Percentiles rank a stretch among this genome's conserved stretches.
Evolutionary conservation across 768 basidiomycete genomes (phyloP).

Genomic region (Russula sp.): DNA sequence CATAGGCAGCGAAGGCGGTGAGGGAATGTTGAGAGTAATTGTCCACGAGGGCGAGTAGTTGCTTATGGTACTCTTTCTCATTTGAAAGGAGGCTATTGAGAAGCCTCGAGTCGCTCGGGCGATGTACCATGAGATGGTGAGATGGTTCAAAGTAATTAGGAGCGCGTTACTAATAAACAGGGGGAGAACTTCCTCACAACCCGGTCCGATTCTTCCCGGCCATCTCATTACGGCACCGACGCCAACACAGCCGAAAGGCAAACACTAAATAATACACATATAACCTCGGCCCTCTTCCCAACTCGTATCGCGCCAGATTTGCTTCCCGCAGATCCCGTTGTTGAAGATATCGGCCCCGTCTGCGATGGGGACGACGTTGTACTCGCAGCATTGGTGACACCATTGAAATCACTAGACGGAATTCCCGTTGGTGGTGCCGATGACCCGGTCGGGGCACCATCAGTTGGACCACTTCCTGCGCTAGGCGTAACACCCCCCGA

Average conservation of each 20-base stretch:
- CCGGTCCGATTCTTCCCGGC: neutral
- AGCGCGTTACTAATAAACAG: neutral
- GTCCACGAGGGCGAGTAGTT: constrained; percentile 55
- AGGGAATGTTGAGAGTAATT: constrained; percentile 54
- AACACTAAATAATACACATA: neutral
- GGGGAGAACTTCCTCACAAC: neutral
- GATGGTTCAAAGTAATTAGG: neutral
- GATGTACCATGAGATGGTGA: constrained; percentile 60
- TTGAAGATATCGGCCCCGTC: no score
- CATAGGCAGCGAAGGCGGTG: constrained; percentile 69
- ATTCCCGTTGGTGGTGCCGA: no score
- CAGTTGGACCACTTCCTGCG: no score
- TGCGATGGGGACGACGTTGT: no score
- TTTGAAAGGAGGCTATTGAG: constrained; percentile 62
- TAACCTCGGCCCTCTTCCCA: no score
- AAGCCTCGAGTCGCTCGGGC: constrained; percentile 69
- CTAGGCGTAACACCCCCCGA: neutral
- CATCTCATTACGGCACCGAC: neutral
- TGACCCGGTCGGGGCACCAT: no score
- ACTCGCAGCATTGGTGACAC: no score
- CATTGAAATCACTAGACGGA: no score
- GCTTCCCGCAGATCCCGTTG: no score
- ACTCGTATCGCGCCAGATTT: no score
- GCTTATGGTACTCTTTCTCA: constrained; percentile 70
- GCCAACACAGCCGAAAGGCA: neutral